Conservation (phyloP, 176 grass and related monocot genomes). For the Avena sativa region DNA sequence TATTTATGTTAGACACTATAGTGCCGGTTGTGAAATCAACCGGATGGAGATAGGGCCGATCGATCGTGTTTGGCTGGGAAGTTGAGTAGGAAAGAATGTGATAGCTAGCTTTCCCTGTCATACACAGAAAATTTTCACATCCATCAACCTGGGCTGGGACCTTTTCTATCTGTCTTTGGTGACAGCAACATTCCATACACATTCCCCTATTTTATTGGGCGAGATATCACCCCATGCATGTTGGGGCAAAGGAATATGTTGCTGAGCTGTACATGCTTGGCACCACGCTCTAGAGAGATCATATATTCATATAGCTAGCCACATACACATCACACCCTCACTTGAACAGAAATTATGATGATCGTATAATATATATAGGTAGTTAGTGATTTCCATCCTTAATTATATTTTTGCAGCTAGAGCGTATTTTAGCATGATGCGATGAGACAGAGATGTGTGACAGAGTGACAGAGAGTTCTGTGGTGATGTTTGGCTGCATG, state of each 20-base stretch:
- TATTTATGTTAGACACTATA: background rate
- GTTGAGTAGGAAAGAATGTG: constrained; percentile 8
- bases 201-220: constrained; percentile 45
- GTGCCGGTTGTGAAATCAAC: background rate
- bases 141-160: constrained; percentile 40
- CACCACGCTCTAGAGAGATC: constrained; percentile 11
- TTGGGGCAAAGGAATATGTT: constrained; percentile 40
- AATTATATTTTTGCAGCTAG: constrained; percentile 27
- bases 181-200: constrained; percentile 45
- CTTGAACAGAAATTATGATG: background rate
- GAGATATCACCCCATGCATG: background rate
- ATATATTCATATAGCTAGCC: background rate
- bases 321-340: background rate
- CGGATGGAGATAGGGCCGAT: background rate
- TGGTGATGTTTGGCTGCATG: constrained; percentile 48
- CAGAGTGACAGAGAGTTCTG: constrained; percentile 29
- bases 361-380: background rate
- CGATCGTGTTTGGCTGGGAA: constrained; percentile 16
- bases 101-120: background rate
- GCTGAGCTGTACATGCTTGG: constrained; percentile 36
- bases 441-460: background rate
- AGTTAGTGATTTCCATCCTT: constrained; percentile 21
- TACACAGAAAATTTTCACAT: constrained; percentile 38
- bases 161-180: constrained; percentile 21
- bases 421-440: background rate